These are phyloP conservation scores for Croton setiger DNA, from an alignment of 441 rosid genomes.

Conservation along the genomic window DNA sequence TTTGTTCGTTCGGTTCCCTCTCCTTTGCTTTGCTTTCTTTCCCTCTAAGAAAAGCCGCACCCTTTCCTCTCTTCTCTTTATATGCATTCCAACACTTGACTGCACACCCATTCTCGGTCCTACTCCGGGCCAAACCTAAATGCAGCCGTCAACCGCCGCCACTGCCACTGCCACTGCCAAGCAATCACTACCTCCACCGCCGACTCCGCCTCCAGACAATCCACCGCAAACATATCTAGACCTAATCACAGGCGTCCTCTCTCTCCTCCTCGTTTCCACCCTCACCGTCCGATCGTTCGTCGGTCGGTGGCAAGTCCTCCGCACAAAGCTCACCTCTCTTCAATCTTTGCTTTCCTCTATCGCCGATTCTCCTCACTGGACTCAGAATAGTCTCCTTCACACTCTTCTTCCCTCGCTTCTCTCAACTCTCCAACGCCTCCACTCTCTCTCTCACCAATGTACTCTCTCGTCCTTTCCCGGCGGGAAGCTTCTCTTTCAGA, in stretches of 20 bases:
- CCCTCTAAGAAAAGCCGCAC: not conserved
- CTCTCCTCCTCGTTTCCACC: constrained; percentile 56
- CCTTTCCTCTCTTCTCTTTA: not conserved
- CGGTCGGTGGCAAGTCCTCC: constrained; percentile 79
- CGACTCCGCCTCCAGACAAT: constrained; percentile 31
- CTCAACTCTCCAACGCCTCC: constrained; percentile 70
- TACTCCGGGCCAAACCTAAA: constrained; percentile 14
- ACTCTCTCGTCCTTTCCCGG: constrained; percentile 47
- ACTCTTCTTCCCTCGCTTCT: constrained; percentile 64
- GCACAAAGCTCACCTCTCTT: constrained; percentile 54
- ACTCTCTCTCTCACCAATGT: constrained; percentile 61
- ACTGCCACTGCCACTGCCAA: not conserved
- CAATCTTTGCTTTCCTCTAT: constrained; percentile 48
- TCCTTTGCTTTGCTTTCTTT: not conserved
- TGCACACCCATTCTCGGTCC: not conserved
- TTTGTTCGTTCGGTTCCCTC: not conserved
- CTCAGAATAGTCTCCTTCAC: constrained; percentile 65
- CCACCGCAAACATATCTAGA: constrained; percentile 60
- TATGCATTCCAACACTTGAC: constrained; percentile 7
- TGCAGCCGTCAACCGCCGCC: constrained; percentile 21
- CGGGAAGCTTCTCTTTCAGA: constrained; percentile 78
- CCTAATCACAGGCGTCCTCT: constrained; percentile 49
- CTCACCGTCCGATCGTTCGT: constrained; percentile 54
- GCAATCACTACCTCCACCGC: constrained; percentile 4
- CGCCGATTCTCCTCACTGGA: constrained; percentile 68